Evolutionary conservation across 1,284 basidiomycete species (phyloP).

Genomic region (Sphaerobolus stellatus): DNA sequence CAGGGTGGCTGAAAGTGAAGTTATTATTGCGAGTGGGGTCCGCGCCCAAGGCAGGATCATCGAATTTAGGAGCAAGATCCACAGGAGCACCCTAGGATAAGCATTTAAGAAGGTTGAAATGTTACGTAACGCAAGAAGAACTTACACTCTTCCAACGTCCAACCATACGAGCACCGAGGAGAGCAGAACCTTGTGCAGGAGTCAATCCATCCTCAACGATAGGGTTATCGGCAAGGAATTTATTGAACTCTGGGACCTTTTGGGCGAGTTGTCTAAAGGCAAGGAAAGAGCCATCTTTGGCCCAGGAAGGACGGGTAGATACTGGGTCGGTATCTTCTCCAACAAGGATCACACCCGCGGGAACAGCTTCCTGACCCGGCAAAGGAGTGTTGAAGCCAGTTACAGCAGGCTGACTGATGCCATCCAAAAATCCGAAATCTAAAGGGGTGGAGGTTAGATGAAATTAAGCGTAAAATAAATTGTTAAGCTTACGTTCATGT

Average conservation of each 20-base stretch:
- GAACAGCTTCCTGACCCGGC: constrained; percentile 40
- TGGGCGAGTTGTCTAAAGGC: constrained; percentile 54
- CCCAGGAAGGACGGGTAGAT: constrained; percentile 13
- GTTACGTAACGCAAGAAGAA: constrained; percentile 5
- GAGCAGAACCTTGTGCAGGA: constrained; percentile 42
- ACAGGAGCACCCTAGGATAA: constrained; percentile 41
- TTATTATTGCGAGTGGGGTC: constrained; percentile 44
- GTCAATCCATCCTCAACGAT: constrained; percentile 36
- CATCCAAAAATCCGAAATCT: constrained; percentile 40
- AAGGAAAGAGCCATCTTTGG: constrained; percentile 17
- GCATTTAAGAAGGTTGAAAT: not conserved
- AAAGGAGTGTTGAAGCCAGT: constrained; percentile 38
- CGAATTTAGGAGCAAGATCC: constrained; percentile 41
- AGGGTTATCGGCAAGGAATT: constrained; percentile 46
- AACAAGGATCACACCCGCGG: constrained; percentile 19
- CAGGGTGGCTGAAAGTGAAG: constrained; percentile 37
- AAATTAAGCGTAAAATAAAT: not conserved
- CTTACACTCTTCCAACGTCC: constrained; percentile 60
- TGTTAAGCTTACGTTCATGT: constrained; percentile 7
- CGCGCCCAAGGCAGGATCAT: constrained; percentile 39
- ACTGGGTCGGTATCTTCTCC: constrained; percentile 6
- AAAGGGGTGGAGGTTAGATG: not conserved
- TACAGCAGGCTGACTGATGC: constrained; percentile 46
- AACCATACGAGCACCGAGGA: constrained; percentile 53
- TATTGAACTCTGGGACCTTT: constrained; percentile 54